Evolutionary conservation across 768 basidiomycete genomes (phyloP).

Genomic region (Megacollybia marginata): DNA sequence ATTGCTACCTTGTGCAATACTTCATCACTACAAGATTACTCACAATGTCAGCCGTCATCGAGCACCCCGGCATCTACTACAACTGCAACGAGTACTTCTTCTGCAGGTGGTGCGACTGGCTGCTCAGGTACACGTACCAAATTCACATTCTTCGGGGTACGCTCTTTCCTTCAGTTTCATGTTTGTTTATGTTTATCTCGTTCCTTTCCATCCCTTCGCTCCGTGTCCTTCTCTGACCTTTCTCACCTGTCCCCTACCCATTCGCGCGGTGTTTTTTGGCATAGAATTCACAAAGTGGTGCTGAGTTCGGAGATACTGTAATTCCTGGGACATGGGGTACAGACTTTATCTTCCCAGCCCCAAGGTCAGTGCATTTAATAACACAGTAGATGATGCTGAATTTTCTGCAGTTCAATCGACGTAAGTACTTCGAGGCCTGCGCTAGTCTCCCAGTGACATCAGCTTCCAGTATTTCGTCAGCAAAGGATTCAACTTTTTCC

Average conservation of each 20-base stretch:
- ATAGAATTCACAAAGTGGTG: conserved; percentile 38
- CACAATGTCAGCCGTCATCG: conserved; percentile 35
- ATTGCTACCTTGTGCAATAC: conserved; percentile 23
- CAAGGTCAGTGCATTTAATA: conserved; percentile 5
- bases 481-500: conserved; percentile 57
- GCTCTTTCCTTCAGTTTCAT: no score
- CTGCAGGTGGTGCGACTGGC: conserved; percentile 17
- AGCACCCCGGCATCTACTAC: conserved; percentile 18
- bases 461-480: conserved; percentile 45
- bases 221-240: no score
- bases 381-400: neutral
- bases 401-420: conserved; percentile 25
- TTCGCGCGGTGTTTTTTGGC: no score
- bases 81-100: conserved; percentile 7
- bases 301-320: conserved; percentile 46
- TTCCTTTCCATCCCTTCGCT: no score
- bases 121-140: conserved; percentile 40
- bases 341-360: conserved; percentile 45
- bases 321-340: conserved; percentile 38
- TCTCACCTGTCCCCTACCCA: no score
- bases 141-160: conserved; percentile 48
- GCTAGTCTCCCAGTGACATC: neutral
- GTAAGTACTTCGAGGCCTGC: conserved; percentile 11
- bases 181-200: no score
- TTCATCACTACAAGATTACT: conserved; percentile 29